Base-by-base conservation (phyloP, 495 filamentous ascomycete genomes). In the Aspergillus wentii region DNA sequence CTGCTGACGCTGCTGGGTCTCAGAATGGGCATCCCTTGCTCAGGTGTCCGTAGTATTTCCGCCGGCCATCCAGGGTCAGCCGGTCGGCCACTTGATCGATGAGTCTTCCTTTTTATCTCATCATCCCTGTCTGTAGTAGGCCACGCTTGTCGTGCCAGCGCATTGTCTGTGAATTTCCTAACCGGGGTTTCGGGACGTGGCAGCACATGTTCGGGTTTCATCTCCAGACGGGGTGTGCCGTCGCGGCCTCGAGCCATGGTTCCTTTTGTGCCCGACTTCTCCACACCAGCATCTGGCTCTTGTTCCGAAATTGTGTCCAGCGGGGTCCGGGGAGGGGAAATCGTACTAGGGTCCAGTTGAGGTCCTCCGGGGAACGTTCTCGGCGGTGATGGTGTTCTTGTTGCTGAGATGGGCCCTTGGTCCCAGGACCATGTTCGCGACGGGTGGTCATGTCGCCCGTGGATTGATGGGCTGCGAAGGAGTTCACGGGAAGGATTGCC, bases 141-240 rank as follows among this genome's bases (percentile, higher is more conserved):
- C 72, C 75, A 77, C 8, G 57, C 46, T 14, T 68, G 63, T 6
- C 71, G 64, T 16, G 68, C 59, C 41, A 77, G 46, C 1, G 69
- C 55, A 50, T 69, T 75, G 48, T 81, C 75, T 0, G 71, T 72
- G 26, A 73, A 75, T 33, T 72, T 62, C 14, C 64, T 40, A 7
- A 53, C 47, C 5, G 64, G 62, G n/a, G n/a, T n/a, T 13, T 60
- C 43, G n/a, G 65, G 64, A 37, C 59, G 64, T 17, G 63, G 64
- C 18, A 71, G 44, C 17, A 65, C 49, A 54, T 71, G 63, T 36
- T 66, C 65, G 3, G 61, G 53, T 28, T 59, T 62, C 44, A 69
- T 62, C 44, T 62, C 62, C 48, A 69, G 54, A 29, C 58, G 65
- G 47, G 63, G 64, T 49, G 58, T 63, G 25, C 54, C 53, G 62